A percentile compares a stretch with the other conserved stretches of the same genome.
Conservation (phyloP, 2,329 filamentous ascomycete genomes). For the Hymenotorrendiella dingleyae region DNA sequence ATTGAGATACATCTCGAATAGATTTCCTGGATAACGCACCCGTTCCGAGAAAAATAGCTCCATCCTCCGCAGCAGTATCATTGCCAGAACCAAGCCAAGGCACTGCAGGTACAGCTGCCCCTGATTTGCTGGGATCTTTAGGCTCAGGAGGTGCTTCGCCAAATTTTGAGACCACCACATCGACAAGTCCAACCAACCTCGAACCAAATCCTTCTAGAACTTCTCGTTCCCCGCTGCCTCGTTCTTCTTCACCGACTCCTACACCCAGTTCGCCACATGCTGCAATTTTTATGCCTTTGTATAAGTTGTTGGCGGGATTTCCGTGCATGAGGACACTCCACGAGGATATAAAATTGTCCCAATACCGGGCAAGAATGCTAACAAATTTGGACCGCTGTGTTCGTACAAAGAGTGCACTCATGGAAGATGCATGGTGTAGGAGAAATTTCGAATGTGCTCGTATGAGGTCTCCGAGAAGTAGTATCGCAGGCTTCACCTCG, state of each 20-base stretch:
- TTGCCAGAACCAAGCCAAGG: conserved; percentile 69
- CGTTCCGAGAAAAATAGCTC: conserved; percentile 77
- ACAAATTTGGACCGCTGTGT: conserved; percentile 64
- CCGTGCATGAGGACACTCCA: conserved; percentile 92
- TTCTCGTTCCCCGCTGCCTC: conserved; percentile 87
- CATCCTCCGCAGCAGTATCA: conserved; percentile 67
- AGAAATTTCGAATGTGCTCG: conserved; percentile 81
- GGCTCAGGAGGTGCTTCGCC: conserved; percentile 42
- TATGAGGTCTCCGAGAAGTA: conserved; percentile 74
- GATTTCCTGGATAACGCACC: conserved; percentile 68
- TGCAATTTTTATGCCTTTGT: conserved; percentile 79
- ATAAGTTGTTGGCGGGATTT: conserved; percentile 75
- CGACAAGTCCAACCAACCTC: conserved; percentile 76
- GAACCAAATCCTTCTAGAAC: conserved; percentile 84
- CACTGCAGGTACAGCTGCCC: conserved; percentile 27
- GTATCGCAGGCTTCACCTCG: conserved; percentile 75
- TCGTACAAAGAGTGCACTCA: conserved; percentile 64
- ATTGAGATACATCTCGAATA: conserved; percentile 67
- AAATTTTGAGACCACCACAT: conserved; percentile 83
- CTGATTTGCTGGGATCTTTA: conserved; percentile 17
- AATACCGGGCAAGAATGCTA: conserved; percentile 69
- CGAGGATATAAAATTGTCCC: conserved; percentile 61
- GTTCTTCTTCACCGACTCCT: conserved; percentile 91
- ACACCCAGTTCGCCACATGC: conserved; percentile 87
- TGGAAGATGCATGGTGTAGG: conserved; percentile 75